Evolutionary conservation across 306 rosid species (phyloP).

Genomic region (Morella rubra): DNA sequence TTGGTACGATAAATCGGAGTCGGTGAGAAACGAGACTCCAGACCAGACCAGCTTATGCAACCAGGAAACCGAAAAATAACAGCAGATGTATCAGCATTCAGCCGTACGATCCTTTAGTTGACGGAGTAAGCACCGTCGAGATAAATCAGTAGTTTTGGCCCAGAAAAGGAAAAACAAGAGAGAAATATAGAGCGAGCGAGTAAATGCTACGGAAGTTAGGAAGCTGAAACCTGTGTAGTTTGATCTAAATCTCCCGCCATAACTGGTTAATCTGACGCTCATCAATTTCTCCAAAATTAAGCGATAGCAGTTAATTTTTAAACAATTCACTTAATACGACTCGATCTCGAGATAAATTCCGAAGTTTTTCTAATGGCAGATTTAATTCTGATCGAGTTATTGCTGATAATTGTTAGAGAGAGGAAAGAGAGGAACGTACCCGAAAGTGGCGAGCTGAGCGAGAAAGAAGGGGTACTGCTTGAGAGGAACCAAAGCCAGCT

Average conservation of each 20-base stretch:
- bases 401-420: neutral
- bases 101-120: no score
- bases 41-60: no score
- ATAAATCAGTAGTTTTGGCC: no score
- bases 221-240: neutral
- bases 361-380: neutral
- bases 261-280: neutral
- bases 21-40: no score
- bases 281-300: neutral
- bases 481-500: conserved; percentile 87
- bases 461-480: conserved; percentile 88
- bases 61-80: no score
- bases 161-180: no score
- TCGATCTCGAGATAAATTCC: neutral
- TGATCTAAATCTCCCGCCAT: conserved; percentile 9
- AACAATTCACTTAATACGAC: neutral
- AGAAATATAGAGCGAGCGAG: no score
- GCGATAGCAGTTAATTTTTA: neutral
- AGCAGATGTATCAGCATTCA: no score
- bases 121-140: no score
- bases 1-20: no score
- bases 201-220: no score
- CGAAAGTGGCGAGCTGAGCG: conserved; percentile 92
- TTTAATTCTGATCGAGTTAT: neutral
- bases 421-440: conserved; percentile 39